Base-by-base conservation (phyloP, 176 grass and related monocot species). In the Coix lacrymajobi region DNA sequence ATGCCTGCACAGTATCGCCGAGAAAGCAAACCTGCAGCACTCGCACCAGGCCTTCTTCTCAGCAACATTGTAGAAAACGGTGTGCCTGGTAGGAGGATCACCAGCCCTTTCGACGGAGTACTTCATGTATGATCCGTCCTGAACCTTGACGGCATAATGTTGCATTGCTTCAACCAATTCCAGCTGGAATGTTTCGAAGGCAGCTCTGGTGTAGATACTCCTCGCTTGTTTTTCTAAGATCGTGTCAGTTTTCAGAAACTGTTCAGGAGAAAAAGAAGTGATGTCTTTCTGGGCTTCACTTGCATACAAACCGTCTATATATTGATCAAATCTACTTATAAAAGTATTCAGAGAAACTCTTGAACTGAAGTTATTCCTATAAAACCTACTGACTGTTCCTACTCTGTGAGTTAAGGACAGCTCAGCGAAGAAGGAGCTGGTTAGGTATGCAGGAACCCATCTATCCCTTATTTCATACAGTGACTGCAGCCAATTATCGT, bases 21-120 rank as follows among this genome's bases (percentile, higher is more conserved):
- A 88, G 68, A 91, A 87, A 48, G 91, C 80, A 76, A 84, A 93
- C 64, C 92, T 91, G 73, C 66, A 93, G 77, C 96, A 98, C 79
- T 83, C 88, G 62, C 96, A 98, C 87, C 91, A 95, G 40, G 87
- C 89, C 79, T 93, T 98, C 77, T 95, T 93, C 78, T 98, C 96
- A 13, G 71, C 76, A 41, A 51, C 43, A 60, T 77, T 90, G 34
- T 93, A 93, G 69, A 82, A 75, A 69, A 98, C 96, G 6, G 80
- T 88, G 29, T 93, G 85, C 73, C 81, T 87, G 40, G 83, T 91
- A 83, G 61, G 79, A 66, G 82, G 77, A 88, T 91, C 80, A 8
- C 83, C 80, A 8, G 62, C 54, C 75, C 67, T 89, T 49, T 89
- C 92, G 4, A 98, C 90, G 57, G 82, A 95, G 81, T 89, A 98